Evolutionary conservation across 495 filamentous ascomycete genomes (phyloP).

Genomic region (Neurospora sp.): DNA sequence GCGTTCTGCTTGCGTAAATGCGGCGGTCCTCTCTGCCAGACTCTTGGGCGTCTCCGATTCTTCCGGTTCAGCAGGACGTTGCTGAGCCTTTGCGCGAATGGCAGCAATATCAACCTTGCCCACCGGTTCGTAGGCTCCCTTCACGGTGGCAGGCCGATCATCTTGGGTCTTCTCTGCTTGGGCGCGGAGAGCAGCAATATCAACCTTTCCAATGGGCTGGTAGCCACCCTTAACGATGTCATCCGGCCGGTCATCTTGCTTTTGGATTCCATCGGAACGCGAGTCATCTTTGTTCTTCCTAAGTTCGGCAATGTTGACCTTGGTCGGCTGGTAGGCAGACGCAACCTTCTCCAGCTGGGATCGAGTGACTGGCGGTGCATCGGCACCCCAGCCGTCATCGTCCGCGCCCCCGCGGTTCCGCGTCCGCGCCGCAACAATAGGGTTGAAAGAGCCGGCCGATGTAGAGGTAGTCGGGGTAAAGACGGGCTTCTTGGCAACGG

Average conservation of each 20-base stretch:
- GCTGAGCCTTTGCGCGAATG: constrained; percentile 69
- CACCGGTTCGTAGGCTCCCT: constrained; percentile 84
- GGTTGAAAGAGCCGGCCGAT: constrained; percentile 54
- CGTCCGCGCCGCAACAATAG: constrained; percentile 44
- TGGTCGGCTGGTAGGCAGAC: constrained; percentile 86
- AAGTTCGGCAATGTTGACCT: constrained; percentile 76
- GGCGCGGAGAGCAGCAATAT: constrained; percentile 78
- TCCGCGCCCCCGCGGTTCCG: constrained; percentile 33
- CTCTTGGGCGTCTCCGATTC: constrained; percentile 40
- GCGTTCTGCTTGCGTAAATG: constrained; percentile 61
- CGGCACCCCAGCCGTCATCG: constrained; percentile 88
- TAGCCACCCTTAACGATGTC: constrained; percentile 85
- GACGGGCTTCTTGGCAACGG: constrained; percentile 74
- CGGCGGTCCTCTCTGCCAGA: constrained; percentile 56
- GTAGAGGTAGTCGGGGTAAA: constrained; percentile 71
- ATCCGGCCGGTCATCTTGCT: constrained; percentile 27
- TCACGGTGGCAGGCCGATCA: constrained; percentile 72
- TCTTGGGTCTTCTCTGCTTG: constrained; percentile 64
- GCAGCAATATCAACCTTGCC: constrained; percentile 94
- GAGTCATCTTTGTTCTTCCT: constrained; percentile 57
- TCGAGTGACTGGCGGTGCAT: constrained; percentile 81
- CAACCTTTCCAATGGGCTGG: constrained; percentile 90
- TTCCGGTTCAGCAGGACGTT: constrained; percentile 39
- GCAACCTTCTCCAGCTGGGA: constrained; percentile 87
- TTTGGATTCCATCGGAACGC: constrained; percentile 33